These are phyloP conservation scores for Salix dunnii DNA, from an alignment of 345 rosid species.

Conservation along the genomic window DNA sequence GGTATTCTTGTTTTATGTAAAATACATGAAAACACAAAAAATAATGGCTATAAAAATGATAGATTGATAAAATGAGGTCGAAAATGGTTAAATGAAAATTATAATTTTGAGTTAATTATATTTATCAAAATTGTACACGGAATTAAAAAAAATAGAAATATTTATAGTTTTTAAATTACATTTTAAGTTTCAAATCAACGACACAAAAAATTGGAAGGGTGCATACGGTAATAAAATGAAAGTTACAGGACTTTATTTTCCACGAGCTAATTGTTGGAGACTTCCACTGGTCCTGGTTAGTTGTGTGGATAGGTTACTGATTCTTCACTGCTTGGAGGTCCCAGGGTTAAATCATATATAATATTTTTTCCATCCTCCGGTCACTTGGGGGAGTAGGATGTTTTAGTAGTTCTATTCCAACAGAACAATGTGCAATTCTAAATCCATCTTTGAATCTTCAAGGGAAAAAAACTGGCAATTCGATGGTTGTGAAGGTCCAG, in stretches of 20 bases:
- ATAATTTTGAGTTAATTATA: too few relatives aligned
- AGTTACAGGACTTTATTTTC: neutral
- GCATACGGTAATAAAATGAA: neutral
- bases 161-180: too few relatives aligned
- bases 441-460: constrained; percentile 28
- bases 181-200: too few relatives aligned
- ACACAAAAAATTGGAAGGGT: neutral
- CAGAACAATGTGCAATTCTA: constrained; percentile 8
- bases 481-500: constrained; percentile 34
- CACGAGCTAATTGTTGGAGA: neutral
- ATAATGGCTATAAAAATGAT: too few relatives aligned
- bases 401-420: neutral
- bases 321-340: constrained; percentile 3
- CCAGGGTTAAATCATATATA: neutral
- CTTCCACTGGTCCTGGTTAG: neutral
- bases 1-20: neutral
- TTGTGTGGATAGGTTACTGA: neutral
- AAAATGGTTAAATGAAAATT: too few relatives aligned
- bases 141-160: too few relatives aligned
- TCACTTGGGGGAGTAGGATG: neutral
- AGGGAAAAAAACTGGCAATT: constrained; percentile 23
- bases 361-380: neutral
- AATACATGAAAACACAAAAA: too few relatives aligned
- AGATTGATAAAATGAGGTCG: too few relatives aligned
- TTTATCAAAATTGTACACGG: too few relatives aligned